Base-by-base conservation (phyloP, 1,284 basidiomycete species). In the Sanghuangporus sanghuang region DNA sequence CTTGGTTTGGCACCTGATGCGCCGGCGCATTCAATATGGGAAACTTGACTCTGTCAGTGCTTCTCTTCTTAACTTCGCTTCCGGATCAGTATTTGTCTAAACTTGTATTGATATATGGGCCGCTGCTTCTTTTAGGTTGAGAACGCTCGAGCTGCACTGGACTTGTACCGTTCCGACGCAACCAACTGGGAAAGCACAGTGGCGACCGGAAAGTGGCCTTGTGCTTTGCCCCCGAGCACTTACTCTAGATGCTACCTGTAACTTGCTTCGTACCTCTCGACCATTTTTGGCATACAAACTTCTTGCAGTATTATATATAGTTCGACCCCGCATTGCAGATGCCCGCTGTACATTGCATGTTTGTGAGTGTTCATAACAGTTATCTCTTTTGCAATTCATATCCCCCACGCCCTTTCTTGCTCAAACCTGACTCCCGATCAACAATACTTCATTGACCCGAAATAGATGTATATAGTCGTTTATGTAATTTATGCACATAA, bases 1-100 rank as follows among this genome's bases (percentile, higher is more conserved):
- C 6, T 77, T 93, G 32, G 82, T 86, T 71, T 92, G 89, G 87
- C 86, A 86, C 69, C 79, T 93, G 36, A 90, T 93, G 88, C 81
- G 84, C 62, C 80, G 90, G 66, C 81, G 85, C 40, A 86, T 88
- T 70, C 86, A 89, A 71, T 86, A 89, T 70, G 83, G 82, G 40
- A 80, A 85, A 63, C 79, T 84, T 67, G 83, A 90, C 71, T 85
- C 89, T 9, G 90, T 92, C 71, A 69, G 85, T 81, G 32, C 40
- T 79, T 84, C 21, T 9, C 27, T 64, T 79, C 84, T 67, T 82
- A 89, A 71, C 85, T 87, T 8, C 89, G 12, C 18, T n/a, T 92
- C 70, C 69, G 84, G 21, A 35, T 52, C 80, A 32, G 59, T 57
- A 61, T 67, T 71, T 56, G 68, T 21, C 11, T 4, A 46, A 59